Conservation (phyloP, 371 early-diverging fungal genomes). For the Mortierella sp. region DNA sequence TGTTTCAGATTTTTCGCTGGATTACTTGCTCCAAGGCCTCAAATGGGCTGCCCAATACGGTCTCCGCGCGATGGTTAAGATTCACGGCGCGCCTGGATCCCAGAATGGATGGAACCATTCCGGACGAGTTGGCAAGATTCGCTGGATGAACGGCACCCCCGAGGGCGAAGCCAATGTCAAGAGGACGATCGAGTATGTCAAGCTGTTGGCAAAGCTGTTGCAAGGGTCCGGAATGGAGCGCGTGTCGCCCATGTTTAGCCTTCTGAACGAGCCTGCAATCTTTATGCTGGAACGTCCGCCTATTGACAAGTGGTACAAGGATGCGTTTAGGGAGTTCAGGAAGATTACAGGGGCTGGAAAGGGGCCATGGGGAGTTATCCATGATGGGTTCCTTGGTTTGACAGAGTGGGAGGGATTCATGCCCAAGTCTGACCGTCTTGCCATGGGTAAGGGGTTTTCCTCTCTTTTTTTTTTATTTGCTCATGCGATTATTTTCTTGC, state of each 20-base stretch:
- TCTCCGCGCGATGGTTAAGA: conserved; percentile 79
- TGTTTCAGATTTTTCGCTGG: conserved; percentile 67
- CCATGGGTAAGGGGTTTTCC: conserved; percentile 37
- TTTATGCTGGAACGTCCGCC: conserved; percentile 39
- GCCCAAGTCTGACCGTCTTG: conserved; percentile 45
- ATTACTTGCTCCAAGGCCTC: conserved; percentile 71
- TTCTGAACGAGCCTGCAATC: conserved; percentile 62
- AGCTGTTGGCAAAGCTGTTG: conserved; percentile 60
- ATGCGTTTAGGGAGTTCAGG: conserved; percentile 47
- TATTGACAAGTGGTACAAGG: conserved; percentile 41
- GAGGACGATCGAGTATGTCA: conserved; percentile 57
- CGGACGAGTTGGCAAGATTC: conserved; percentile 59
- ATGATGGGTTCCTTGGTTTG: conserved; percentile 59
- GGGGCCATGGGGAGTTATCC: conserved; percentile 48
- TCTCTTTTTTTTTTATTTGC: background rate
- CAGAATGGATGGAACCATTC: conserved; percentile 87
- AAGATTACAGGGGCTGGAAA: conserved; percentile 28
- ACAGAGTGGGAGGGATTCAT: conserved; percentile 56
- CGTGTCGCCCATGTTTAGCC: conserved; percentile 67
- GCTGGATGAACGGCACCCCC: conserved; percentile 63
- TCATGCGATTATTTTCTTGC: background rate
- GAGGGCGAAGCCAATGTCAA: conserved; percentile 50
- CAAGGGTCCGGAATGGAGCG: conserved; percentile 64
- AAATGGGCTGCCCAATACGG: conserved; percentile 79
- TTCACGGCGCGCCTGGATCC: conserved; percentile 84